Conservation (phyloP, 805 yeast genomes). For the Kodamaea kakaduensis region DNA sequence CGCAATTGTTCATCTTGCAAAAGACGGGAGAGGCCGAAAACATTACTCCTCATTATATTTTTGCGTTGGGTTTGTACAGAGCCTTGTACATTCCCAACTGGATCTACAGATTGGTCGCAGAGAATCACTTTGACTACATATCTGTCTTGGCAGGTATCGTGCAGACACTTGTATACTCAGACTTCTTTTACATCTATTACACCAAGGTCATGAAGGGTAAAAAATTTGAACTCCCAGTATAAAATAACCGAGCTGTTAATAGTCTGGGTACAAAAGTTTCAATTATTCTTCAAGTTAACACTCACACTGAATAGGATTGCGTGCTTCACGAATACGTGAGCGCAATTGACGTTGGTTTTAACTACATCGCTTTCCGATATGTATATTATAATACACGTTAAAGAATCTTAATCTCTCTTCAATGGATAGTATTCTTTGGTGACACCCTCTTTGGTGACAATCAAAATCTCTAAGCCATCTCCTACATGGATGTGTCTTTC, state of each 20-base stretch:
- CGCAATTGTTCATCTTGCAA: conserved; percentile 88
- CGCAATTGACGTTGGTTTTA: background rate
- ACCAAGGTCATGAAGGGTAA: conserved; percentile 70
- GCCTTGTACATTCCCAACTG: conserved; percentile 91
- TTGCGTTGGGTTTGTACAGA: conserved; percentile 88
- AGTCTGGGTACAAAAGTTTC: too few relatives aligned
- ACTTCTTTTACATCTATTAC: conserved; percentile 92
- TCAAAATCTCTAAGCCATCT: conserved; percentile 87
- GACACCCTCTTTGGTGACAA: conserved; percentile 92
- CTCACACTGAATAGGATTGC: too few relatives aligned
- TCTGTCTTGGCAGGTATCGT: conserved; percentile 75
- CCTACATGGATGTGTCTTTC: conserved; percentile 99
- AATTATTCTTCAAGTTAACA: too few relatives aligned
- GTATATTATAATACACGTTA: conserved; percentile 6
- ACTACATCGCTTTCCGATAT: background rate
- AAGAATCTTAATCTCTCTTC: conserved; percentile 64
- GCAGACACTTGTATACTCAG: conserved; percentile 87
- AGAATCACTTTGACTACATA: conserved; percentile 62
- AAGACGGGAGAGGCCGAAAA: conserved; percentile 84
- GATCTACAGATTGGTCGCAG: conserved; percentile 77
- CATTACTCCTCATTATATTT: conserved; percentile 87
- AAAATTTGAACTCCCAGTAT: conserved; percentile 68
- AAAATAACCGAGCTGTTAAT: too few relatives aligned
- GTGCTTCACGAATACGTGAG: too few relatives aligned
- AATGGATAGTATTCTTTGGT: conserved; percentile 77